Conservation (phyloP, 805 yeast species). For the Saccharomycopsis amapae region DNA sequence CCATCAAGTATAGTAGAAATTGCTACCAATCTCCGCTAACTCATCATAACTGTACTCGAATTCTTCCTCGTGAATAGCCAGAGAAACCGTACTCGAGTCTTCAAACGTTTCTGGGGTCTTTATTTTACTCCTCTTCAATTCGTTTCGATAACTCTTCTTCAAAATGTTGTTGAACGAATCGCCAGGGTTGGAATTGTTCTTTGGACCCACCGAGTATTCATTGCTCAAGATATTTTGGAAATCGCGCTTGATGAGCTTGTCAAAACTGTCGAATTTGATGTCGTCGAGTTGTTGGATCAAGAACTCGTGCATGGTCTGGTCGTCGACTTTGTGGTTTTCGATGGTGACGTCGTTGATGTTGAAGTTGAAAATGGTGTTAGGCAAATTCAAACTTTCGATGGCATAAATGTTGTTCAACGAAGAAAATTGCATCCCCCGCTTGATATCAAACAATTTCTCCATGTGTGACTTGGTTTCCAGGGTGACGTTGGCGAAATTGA, state of each 20-base stretch:
- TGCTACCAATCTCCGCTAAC: conserved; percentile 8
- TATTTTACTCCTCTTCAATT: too few relatives aligned
- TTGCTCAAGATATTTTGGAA: not conserved
- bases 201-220: not conserved
- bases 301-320: not conserved
- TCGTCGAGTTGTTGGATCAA: conserved; percentile 5
- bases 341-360: not conserved
- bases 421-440: conserved; percentile 11
- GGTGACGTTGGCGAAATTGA: conserved; percentile 7
- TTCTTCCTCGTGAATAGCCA: too few relatives aligned
- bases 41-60: conserved; percentile 12
- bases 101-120: not conserved
- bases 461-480: conserved; percentile 9
- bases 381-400: not conserved
- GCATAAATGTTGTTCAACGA: conserved; percentile 8
- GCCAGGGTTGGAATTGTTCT: not conserved
- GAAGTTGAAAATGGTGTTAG: not conserved
- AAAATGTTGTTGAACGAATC: too few relatives aligned
- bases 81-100: too few relatives aligned
- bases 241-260: not conserved
- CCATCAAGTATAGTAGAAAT: conserved; percentile 12
- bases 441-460: conserved; percentile 17
- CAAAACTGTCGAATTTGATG: not conserved
- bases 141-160: too few relatives aligned
- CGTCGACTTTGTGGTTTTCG: not conserved